These are phyloP conservation scores for Tuber aestivum DNA, from an alignment of 495 filamentous ascomycete species.

Conservation along the genomic window DNA sequence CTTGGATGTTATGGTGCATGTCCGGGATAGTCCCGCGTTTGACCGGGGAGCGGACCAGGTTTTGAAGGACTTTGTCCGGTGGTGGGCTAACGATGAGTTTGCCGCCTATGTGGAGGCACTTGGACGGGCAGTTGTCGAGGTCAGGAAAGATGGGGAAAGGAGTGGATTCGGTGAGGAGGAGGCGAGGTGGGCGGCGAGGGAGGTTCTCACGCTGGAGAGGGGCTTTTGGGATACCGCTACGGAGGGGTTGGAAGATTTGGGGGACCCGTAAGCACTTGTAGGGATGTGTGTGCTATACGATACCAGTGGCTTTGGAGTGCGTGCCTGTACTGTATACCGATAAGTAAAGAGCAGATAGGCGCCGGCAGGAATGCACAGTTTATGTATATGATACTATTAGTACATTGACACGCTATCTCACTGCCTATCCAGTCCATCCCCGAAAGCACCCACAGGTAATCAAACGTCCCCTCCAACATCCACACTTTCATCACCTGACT, in stretches of 20 bases:
- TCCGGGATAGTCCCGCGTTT: conserved; percentile 7
- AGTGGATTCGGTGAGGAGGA: conserved; percentile 15
- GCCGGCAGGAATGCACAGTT: too few relatives aligned
- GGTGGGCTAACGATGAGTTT: conserved; percentile 20
- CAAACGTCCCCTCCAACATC: too few relatives aligned
- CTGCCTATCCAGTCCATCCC: too few relatives aligned
- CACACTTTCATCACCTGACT: too few relatives aligned
- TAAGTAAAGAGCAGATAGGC: too few relatives aligned
- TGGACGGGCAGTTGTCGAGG: not conserved
- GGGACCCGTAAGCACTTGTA: not conserved
- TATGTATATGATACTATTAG: too few relatives aligned
- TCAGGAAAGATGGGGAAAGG: not conserved
- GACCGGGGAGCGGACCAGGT: not conserved
- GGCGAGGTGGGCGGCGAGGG: conserved; percentile 14
- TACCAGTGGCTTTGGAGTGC: not conserved
- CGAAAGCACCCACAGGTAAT: too few relatives aligned
- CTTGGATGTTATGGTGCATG: conserved; percentile 11
- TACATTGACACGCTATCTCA: too few relatives aligned
- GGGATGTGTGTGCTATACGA: not conserved
- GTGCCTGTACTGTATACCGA: too few relatives aligned
- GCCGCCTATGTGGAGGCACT: conserved; percentile 6
- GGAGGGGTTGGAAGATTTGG: not conserved
- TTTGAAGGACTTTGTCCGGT: conserved; percentile 17
- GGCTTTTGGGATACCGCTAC: conserved; percentile 15
- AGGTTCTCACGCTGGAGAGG: conserved; percentile 11